phyloP scores from a whole-genome alignment of 352 stramenopile species.

The Globisporangium spiculum region DNA sequence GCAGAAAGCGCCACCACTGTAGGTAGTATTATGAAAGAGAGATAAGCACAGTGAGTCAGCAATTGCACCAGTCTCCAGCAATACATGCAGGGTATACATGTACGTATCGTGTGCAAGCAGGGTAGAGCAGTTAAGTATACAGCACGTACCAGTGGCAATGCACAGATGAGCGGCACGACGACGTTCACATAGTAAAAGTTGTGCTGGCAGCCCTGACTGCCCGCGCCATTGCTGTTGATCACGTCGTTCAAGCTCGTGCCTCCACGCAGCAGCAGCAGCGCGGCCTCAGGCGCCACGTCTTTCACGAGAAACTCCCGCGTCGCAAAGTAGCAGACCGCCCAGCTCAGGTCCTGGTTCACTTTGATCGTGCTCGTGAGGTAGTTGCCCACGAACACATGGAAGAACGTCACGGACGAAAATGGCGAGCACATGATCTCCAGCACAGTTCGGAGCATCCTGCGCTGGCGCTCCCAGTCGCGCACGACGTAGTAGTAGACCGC shows the following conservation, averaged over 20 bases:
- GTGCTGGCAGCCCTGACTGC: constrained; percentile 32
- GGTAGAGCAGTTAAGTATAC: too few species aligned
- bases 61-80: not conserved
- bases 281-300: constrained; percentile 33
- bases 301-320: constrained; percentile 91
- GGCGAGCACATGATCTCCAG: constrained; percentile 89
- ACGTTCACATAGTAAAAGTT: constrained; percentile 94
- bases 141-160: constrained; percentile 79
- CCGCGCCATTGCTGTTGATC: constrained; percentile 15
- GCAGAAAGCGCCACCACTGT: constrained; percentile 94
- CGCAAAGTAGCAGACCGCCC: constrained; percentile 94
- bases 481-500: constrained; percentile 93
- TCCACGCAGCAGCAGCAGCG: constrained; percentile 17
- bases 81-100: not conserved
- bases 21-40: not conserved
- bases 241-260: constrained; percentile 4
- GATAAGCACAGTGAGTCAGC: not conserved
- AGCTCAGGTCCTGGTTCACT: constrained; percentile 86
- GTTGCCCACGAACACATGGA: constrained; percentile 90
- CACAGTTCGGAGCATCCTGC: constrained; percentile 86
- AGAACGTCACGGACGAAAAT: constrained; percentile 92
- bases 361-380: constrained; percentile 86
- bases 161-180: constrained; percentile 93
- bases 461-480: constrained; percentile 77
- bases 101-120: not conserved